Conservation (phyloP, 1,284 basidiomycete genomes). For the Flammula alnicola region DNA sequence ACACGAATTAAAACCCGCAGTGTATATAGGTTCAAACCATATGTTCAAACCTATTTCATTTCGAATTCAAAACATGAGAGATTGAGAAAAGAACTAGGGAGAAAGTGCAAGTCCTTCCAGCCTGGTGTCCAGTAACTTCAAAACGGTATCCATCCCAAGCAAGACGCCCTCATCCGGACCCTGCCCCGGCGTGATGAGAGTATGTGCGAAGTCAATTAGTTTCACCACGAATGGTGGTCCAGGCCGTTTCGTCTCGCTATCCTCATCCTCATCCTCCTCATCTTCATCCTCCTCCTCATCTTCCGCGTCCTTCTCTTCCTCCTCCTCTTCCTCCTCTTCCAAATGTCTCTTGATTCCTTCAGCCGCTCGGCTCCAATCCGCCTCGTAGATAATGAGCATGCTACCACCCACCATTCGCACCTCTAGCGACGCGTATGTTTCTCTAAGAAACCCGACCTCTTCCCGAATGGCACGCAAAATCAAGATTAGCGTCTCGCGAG, state of each 20-base stretch:
- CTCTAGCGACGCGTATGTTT: conserved; percentile 60
- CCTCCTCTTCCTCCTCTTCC: conserved; percentile 35
- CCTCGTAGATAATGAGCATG: conserved; percentile 87
- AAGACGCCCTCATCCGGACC: conserved; percentile 85
- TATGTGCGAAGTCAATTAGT: conserved; percentile 96
- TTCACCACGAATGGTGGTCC: conserved; percentile 70
- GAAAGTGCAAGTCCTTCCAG: too few species aligned
- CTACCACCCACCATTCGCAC: conserved; percentile 85
- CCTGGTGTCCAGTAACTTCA: conserved; percentile 61
- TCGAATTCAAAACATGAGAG: too few species aligned
- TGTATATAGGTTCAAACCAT: too few species aligned
- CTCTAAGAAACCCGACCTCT: conserved; percentile 62
- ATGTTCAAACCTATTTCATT: too few species aligned
- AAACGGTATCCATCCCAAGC: conserved; percentile 68
- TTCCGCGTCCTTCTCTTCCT: conserved; percentile 36
- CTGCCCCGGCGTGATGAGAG: conserved; percentile 66
- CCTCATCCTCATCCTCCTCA: conserved; percentile 37
- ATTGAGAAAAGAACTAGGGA: too few species aligned
- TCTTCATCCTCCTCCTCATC: conserved; percentile 36
- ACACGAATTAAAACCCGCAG: too few species aligned
- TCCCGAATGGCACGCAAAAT: conserved; percentile 63
- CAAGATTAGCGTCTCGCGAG: conserved; percentile 56
- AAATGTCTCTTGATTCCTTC: conserved; percentile 38
- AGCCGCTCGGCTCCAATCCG: conserved; percentile 51
- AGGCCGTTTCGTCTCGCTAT: conserved; percentile 38